Conservation (phyloP, 306 rosid genomes). For the Cotoneaster glaucophyllus region DNA sequence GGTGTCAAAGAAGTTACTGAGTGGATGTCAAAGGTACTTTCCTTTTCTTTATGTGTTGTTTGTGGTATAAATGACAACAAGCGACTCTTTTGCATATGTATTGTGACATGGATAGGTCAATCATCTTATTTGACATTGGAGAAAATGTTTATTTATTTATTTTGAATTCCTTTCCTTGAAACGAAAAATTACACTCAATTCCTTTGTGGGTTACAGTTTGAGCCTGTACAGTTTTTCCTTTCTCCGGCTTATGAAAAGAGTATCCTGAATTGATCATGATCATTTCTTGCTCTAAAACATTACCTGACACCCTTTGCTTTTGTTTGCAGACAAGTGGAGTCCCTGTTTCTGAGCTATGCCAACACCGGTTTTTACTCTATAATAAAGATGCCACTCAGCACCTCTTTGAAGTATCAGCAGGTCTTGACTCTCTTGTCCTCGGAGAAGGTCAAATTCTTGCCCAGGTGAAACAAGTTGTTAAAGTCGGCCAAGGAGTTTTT, state of each 20-base stretch:
- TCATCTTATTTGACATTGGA: background rate
- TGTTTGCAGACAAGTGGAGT: constrained; percentile 80
- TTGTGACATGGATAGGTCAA: background rate
- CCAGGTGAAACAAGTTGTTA: constrained; percentile 97
- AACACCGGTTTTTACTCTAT: constrained; percentile 78
- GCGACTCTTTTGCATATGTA: background rate
- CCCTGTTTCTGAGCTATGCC: constrained; percentile 75
- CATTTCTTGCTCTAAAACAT: background rate
- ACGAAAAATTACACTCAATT: background rate
- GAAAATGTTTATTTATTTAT: too few species aligned
- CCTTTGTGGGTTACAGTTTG: background rate
- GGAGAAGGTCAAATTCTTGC: constrained; percentile 99
- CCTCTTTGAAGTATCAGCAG: constrained; percentile 89
- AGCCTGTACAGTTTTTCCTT: background rate
- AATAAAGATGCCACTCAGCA: constrained; percentile 91
- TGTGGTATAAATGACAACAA: background rate
- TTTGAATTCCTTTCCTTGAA: background rate
- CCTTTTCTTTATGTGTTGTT: background rate
- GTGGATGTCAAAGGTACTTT: constrained; percentile 92
- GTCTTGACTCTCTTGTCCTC: constrained; percentile 95
- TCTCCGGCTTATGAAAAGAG: background rate
- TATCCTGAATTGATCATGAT: background rate
- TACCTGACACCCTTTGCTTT: constrained; percentile 3
- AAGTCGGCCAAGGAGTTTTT: constrained; percentile 89
- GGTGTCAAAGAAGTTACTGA: constrained; percentile 97